Conservation (phyloP, 306 rosid genomes). For the Cicer yamashitae region DNA sequence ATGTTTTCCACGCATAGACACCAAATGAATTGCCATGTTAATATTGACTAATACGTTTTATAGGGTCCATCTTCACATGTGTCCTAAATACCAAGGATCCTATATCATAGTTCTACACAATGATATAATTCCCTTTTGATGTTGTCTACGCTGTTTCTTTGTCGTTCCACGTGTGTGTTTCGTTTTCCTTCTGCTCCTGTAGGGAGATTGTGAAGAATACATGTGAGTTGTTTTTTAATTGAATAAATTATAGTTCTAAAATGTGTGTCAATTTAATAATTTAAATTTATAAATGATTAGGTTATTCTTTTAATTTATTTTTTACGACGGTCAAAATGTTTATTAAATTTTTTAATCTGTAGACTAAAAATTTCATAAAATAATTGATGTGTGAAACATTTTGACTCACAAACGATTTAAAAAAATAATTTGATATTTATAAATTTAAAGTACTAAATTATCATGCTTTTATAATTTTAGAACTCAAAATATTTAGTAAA, state of each 20-base stretch:
- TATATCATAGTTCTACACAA: slow-evolving; percentile 36
- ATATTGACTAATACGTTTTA: slow-evolving; percentile 26
- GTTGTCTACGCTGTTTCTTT: slow-evolving; percentile 31
- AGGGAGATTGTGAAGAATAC: slow-evolving; percentile 23
- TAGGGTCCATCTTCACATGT: slow-evolving; percentile 51
- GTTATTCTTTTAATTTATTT: too few species aligned
- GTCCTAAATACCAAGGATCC: slow-evolving; percentile 20
- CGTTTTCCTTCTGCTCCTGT: slow-evolving; percentile 19
- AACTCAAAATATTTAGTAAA: not conserved
- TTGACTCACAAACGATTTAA: too few species aligned
- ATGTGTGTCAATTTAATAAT: too few species aligned
- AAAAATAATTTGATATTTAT: too few species aligned
- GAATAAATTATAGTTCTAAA: not conserved
- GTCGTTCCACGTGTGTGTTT: slow-evolving; percentile 33
- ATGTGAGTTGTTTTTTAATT: not conserved
- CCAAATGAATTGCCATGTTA: slow-evolving; percentile 41
- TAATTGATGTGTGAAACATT: too few species aligned
- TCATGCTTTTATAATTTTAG: too few species aligned
- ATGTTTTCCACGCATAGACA: slow-evolving; percentile 34
- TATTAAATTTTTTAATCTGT: too few species aligned
- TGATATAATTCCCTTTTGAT: slow-evolving; percentile 45
- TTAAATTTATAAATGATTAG: too few species aligned
- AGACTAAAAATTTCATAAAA: too few species aligned
- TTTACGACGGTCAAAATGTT: too few species aligned
- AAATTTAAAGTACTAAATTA: too few species aligned